Evolutionary conservation across 108 stramenopile species (phyloP).

Genomic region (Skeletonema grethae): DNA sequence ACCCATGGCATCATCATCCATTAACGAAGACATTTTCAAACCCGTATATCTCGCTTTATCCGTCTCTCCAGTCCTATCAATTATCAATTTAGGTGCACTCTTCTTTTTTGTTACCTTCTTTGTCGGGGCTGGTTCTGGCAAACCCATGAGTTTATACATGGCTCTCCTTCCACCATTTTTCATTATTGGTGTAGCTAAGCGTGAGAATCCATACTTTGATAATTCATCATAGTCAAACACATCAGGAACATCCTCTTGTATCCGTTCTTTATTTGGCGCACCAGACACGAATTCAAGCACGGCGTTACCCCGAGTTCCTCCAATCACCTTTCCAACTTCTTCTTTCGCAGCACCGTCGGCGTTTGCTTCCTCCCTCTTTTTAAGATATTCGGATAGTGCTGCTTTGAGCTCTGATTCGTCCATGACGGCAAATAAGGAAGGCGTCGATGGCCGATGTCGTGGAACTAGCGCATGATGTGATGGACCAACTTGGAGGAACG

Average conservation of each 20-base stretch:
- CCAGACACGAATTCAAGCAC: conserved; percentile 78
- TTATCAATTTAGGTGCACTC: conserved; percentile 62
- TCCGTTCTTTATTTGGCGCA: conserved; percentile 65
- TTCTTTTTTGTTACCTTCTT: conserved; percentile 39
- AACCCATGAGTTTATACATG: conserved; percentile 73
- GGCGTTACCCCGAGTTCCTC: conserved; percentile 77
- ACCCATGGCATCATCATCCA: conserved; percentile 76
- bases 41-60: conserved; percentile 77
- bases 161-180: conserved; percentile 69
- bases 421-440: background rate
- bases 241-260: conserved; percentile 66
- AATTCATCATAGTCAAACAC: conserved; percentile 82
- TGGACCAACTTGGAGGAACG: background rate
- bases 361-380: conserved; percentile 61
- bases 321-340: conserved; percentile 70
- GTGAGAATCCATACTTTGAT: conserved; percentile 67
- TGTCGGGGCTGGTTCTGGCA: conserved; percentile 55
- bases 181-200: conserved; percentile 79
- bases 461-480: background rate
- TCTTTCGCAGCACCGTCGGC: conserved; percentile 70
- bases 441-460: background rate
- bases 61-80: conserved; percentile 74
- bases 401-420: conserved; percentile 58
- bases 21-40: conserved; percentile 68
- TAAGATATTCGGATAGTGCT: conserved; percentile 67